Evolutionary conservation across 495 filamentous ascomycete species (phyloP).

Genomic region (Massariosphaeria phaeospora): DNA sequence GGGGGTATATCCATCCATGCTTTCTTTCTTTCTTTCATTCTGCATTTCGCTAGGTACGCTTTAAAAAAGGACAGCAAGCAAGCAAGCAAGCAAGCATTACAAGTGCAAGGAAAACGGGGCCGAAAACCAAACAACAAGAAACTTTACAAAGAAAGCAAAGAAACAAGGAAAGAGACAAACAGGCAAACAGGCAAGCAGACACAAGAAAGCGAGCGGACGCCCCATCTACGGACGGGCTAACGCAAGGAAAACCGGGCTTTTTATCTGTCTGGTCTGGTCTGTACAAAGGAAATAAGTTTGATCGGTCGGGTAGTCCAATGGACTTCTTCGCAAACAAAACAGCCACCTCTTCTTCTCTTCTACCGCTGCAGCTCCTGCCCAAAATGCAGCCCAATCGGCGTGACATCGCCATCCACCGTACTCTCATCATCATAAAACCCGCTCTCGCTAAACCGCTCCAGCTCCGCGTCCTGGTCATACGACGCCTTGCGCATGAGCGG

Average conservation of each 20-base stretch:
- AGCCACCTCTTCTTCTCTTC: too few relatives aligned
- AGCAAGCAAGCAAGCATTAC: background rate
- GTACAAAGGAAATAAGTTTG: constrained; percentile 5
- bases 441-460: constrained; percentile 32
- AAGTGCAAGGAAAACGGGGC: background rate
- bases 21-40: too few relatives aligned
- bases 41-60: too few relatives aligned
- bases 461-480: constrained; percentile 41
- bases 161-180: too few relatives aligned
- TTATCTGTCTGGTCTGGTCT: too few relatives aligned
- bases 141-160: background rate
- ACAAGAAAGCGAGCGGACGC: constrained; percentile 4
- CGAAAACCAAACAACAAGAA: background rate
- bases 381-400: constrained; percentile 26
- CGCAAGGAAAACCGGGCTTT: background rate
- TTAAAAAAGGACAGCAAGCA: constrained; percentile 6
- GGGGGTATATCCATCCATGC: constrained; percentile 30
- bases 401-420: constrained; percentile 29
- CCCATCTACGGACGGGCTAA: background rate
- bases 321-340: background rate
- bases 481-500: constrained; percentile 38
- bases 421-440: constrained; percentile 38
- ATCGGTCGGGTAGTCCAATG: background rate
- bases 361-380: constrained; percentile 19
- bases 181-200: background rate